phyloP scores from a whole-genome alignment of 129 eudicot species.

The Solidago caesia region DNA sequence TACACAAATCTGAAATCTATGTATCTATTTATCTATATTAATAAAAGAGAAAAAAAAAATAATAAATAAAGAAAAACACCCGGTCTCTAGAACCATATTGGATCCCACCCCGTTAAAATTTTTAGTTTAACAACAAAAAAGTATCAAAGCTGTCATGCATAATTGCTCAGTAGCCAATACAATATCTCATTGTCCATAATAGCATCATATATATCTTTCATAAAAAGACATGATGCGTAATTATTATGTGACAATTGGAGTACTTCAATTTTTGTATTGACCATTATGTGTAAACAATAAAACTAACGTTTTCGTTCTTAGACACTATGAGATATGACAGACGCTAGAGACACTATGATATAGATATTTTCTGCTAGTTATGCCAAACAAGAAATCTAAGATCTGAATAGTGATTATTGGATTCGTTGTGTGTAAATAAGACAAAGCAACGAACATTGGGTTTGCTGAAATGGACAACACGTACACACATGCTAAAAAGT shows the following conservation, averaged over 20 bases:
- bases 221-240: background rate
- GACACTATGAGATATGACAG: background rate
- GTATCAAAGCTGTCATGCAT: no score
- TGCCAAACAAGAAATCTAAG: background rate
- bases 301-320: background rate
- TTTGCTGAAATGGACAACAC: slow-evolving; percentile 19
- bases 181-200: background rate
- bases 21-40: no score
- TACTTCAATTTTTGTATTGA: background rate
- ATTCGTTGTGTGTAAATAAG: slow-evolving; percentile 23
- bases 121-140: no score
- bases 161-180: background rate
- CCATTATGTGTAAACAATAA: background rate
- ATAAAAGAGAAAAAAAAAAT: no score
- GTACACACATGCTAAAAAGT: slow-evolving; percentile 2
- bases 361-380: background rate
- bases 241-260: slow-evolving; percentile 9
- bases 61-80: no score
- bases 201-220: background rate
- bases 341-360: background rate
- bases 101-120: no score
- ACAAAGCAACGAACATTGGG: slow-evolving; percentile 13
- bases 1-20: no score
- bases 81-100: no score
- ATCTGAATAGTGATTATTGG: background rate